phyloP scores from a whole-genome alignment of 164 flowering plant species.

The Echeveria elegans region DNA sequence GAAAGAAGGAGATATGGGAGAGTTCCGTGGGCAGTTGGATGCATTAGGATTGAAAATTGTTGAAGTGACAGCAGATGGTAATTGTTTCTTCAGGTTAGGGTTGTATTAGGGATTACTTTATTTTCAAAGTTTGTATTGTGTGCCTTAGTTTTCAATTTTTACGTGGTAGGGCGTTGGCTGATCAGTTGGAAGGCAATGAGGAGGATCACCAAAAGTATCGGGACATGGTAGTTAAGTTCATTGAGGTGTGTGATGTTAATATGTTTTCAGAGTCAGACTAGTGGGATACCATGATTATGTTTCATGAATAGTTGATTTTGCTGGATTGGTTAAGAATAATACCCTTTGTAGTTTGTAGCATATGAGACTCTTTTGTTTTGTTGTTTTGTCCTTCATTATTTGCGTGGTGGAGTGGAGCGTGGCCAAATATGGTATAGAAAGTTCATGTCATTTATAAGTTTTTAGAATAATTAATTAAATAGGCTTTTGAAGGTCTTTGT shows the following conservation, averaged over 20 bases:
- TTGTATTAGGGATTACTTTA: neutral
- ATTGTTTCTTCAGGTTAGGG: constrained; percentile 88
- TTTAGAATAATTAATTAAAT: no score
- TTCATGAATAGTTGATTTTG: neutral
- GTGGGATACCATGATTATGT: no score
- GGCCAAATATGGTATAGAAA: no score
- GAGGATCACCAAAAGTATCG: constrained; percentile 74
- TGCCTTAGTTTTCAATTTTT: constrained; percentile 4
- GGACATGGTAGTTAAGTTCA: constrained; percentile 56
- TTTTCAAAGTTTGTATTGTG: neutral
- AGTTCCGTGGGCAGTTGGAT: constrained; percentile 65
- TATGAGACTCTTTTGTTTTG: no score
- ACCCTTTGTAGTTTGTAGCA: no score
- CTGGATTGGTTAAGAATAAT: neutral
- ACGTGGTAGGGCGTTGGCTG: constrained; percentile 68
- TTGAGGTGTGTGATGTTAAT: constrained; percentile 31
- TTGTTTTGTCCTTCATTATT: no score
- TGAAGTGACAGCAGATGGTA: constrained; percentile 82
- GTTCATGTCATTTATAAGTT: no score
- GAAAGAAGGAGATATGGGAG: constrained; percentile 45
- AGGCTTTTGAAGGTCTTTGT: no score
- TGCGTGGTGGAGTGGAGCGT: no score
- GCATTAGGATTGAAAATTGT: constrained; percentile 56
- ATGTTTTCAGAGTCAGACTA: neutral
- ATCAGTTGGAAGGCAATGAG: constrained; percentile 83